Percentiles rank a stretch among this genome's conserved stretches.
Conservation (phyloP, 176 grass and related monocot genomes). For the Metroxylon sagu region DNA sequence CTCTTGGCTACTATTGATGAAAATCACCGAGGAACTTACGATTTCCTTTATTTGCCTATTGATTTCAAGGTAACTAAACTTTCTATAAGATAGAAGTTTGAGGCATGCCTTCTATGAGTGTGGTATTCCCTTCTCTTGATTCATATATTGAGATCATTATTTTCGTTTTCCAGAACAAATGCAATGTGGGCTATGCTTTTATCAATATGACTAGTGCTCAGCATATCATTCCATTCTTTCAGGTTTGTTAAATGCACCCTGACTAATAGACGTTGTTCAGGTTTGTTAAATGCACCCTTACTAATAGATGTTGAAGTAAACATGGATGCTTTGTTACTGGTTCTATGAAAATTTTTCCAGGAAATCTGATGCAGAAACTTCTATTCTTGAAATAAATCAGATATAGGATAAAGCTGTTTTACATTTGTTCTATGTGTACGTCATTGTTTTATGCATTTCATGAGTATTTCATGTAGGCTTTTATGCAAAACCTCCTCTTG, state of each 20-base stretch:
- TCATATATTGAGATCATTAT: not conserved
- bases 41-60: constrained; percentile 92
- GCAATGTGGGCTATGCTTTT: constrained; percentile 94
- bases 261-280: no score
- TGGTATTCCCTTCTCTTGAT: not conserved
- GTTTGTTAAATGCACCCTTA: no score
- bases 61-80: constrained; percentile 76
- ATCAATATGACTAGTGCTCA: constrained; percentile 87
- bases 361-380: no score
- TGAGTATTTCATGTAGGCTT: constrained; percentile 3
- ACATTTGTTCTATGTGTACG: no score
- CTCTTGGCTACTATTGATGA: constrained; percentile 91
- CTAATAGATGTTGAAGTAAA: no score
- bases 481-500: no score
- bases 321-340: no score
- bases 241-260: constrained; percentile 34
- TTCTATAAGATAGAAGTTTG: not conserved
- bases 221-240: constrained; percentile 75
- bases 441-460: no score
- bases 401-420: no score
- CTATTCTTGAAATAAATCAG: no score
- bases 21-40: constrained; percentile 73
- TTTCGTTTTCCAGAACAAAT: constrained; percentile 68
- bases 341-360: no score
- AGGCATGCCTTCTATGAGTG: not conserved